A percentile compares a stretch with the other conserved stretches of the same genome.
phyloP scores from a whole-genome alignment of 257 asterid genomes.

The Scutellaria barbata region DNA sequence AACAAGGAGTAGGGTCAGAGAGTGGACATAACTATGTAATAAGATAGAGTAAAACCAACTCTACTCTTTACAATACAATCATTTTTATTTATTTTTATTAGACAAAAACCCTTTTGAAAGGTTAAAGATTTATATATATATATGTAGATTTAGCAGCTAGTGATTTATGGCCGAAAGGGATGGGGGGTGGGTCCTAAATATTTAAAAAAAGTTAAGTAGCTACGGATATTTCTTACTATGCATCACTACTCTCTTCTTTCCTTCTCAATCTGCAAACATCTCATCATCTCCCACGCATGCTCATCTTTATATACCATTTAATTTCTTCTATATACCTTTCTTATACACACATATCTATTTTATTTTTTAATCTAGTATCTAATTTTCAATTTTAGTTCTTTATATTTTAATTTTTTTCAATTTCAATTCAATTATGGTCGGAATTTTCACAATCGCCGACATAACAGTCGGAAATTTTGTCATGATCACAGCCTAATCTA shows the following conservation, averaged over 20 bases:
- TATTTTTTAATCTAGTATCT: no score
- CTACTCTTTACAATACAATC: background rate
- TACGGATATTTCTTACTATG: conserved; percentile 32
- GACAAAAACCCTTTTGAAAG: background rate
- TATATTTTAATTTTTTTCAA: no score
- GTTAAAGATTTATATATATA: conserved; percentile 6
- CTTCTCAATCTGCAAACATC: conserved; percentile 36
- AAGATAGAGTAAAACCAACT: conserved; percentile 34
- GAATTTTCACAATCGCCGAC: no score
- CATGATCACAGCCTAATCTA: no score
- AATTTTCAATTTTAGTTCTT: no score
- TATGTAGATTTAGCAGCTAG: conserved; percentile 6
- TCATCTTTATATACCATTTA: no score
- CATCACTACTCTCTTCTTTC: conserved; percentile 49
- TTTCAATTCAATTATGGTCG: no score
- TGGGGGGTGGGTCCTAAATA: conserved; percentile 36
- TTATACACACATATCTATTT: no score
- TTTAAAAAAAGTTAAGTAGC: conserved; percentile 27
- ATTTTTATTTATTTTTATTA: background rate
- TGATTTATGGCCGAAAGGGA: conserved; percentile 45
- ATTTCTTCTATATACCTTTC: no score
- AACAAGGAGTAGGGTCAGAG: conserved; percentile 19
- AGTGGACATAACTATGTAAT: conserved; percentile 16
- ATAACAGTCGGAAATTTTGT: no score
- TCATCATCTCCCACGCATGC: conserved; percentile 39